Evolutionary conservation across 106 monocot species (phyloP), one percentile per base, ranked within the genome.

Genomic region (Phalaenopsis aphrodite): DNA sequence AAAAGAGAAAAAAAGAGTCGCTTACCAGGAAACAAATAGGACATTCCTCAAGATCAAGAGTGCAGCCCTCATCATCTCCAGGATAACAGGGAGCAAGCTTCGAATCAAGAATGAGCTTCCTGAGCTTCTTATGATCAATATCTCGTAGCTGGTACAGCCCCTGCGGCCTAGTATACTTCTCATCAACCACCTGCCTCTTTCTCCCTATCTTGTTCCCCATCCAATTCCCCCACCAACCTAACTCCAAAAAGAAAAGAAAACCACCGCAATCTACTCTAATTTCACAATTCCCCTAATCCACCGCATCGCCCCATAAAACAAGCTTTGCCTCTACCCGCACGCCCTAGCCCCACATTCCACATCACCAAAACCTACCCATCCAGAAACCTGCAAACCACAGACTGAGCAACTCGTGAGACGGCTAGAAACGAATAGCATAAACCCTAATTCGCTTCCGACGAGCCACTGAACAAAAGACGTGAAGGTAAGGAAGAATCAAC

Each of bases 11-110:
- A 92, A 92, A 72, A 92, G 11, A 49, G 0, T 11, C 0, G 48
- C 49, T 49, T 24, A 95, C 95, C 93, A 95, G 86, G 72, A 93
- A 95, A 85, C 95, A 95, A 80, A 95, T 95, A 21, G 95, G 95
- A 75, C 95, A 95, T 56, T 93, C 95, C 58, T 95, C 95, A 55
- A 86, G 88, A 83, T 93, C 91, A 9, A 78, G 24, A 1, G 88
- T 47, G 81, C 66, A 84, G 15, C 91, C 93, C 3, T 95, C 95
- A 5, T 95, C 95, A 5, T 86, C 85, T 5, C 95, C 95, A 12
- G 83, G 91, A 43, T 89, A 93, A 68, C 95, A 95, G 47, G 95
- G 95, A 10, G 95, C 95, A 11, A 95, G 81, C 81, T 95, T 95
- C 8, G 95, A 85, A 48, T 93, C 91, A n/a, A 93, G 93, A 57